Base-by-base conservation (phyloP, 2,329 filamentous ascomycete genomes). In the Aureobasidium sp. region DNA sequence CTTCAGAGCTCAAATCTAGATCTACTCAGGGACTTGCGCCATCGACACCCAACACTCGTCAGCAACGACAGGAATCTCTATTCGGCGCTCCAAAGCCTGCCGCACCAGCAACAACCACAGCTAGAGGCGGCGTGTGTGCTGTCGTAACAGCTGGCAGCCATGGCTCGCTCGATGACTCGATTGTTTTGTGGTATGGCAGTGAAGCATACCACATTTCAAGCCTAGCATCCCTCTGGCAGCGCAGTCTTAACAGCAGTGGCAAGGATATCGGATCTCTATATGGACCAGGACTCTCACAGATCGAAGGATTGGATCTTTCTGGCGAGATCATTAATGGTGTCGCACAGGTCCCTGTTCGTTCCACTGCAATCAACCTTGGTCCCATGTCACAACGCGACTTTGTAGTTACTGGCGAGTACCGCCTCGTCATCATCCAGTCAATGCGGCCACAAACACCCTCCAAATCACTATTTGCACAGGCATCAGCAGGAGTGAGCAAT, bases 11-110 rank as follows among this genome's bases (percentile, higher is more conserved):
- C 15, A 77, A 73, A 60, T 69, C 71, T 27, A 73, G 70, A 63
- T 69, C 70, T 26, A 68, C 70, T 8, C 71, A 70, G 46, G 71
- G 71, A 27, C 72, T 81, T 2, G 77, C 75, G 4, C 79, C 79
- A 1, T 80, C 79, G 77, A 82, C 79, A 8, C 79, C 79, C 5
- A 80, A 80, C 64, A 82, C 79, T 7, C 74, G 78, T 13, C 75
- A 76, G 50, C 73, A 73, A 51, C 78, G 75, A 64, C 71, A 79
- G 60, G 76, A 79, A 47, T 68, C 68, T 13, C 69, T 81, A 3
- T 81, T 81, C 65, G 72, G 74, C 32, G 75, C 75, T n/a, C 71
- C 72, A 36, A 66, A 73, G 10, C 71, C 72, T 15, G 68, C 68
- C 37, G 69, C 72, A 6, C 52, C 71, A 2, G 37, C 50, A 9